These are phyloP conservation scores for Penicillium atrosanguineum DNA, from an alignment of 495 filamentous ascomycete genomes.

Conservation along the genomic window DNA sequence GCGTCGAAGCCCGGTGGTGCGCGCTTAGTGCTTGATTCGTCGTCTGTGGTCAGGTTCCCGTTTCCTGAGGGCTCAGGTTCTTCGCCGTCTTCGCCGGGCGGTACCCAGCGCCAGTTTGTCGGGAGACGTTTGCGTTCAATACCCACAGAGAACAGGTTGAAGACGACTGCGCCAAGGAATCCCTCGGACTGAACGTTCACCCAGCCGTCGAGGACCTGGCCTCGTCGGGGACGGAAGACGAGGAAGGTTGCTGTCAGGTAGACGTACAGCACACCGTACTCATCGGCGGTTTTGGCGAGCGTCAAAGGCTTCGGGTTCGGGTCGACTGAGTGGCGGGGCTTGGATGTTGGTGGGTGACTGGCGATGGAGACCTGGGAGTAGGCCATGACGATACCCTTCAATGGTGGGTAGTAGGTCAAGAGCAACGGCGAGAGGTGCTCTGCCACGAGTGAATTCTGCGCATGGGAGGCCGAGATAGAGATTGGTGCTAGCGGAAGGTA, in stretches of 20 bases:
- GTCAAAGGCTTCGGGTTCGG: constrained; percentile 43
- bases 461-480: constrained; percentile 58
- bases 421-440: constrained; percentile 76
- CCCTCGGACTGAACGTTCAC: constrained; percentile 72
- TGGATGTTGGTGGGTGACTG: constrained; percentile 28
- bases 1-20: constrained; percentile 31
- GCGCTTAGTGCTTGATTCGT: constrained; percentile 24
- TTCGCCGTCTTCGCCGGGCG: constrained; percentile 37
- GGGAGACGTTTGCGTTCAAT: constrained; percentile 67
- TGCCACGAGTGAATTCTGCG: constrained; percentile 64
- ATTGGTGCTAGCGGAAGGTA: constrained; percentile 72
- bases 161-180: constrained; percentile 66
- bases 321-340: constrained; percentile 27
- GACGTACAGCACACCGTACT: constrained; percentile 65
- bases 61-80: constrained; percentile 5
- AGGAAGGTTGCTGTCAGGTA: constrained; percentile 75
- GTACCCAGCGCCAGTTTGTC: constrained; percentile 62
- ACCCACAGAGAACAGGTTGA: constrained; percentile 73
- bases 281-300: constrained; percentile 56
- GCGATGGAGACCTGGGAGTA: constrained; percentile 60
- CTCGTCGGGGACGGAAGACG: constrained; percentile 61
- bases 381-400: constrained; percentile 67
- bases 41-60: constrained; percentile 27
- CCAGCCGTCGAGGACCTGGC: constrained; percentile 59
- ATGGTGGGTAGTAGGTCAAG: constrained; percentile 69